Conservation (phyloP, 805 yeast genomes). For the Ogataea zsoltii region DNA sequence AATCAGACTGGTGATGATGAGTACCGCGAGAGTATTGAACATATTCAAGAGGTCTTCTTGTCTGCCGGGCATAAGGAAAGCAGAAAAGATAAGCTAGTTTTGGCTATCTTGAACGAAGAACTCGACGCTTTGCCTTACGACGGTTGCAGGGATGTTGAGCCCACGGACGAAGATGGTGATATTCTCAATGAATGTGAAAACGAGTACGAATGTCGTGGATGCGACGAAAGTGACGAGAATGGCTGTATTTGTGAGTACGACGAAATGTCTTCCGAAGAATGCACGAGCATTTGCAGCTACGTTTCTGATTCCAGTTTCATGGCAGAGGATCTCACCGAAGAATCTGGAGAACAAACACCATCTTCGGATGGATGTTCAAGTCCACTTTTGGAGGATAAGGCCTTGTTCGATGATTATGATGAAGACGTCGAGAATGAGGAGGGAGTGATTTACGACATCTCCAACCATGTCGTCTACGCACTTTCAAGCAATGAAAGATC, state of each 20-base stretch:
- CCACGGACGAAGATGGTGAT: neutral
- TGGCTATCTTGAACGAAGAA: slow-evolving; percentile 1
- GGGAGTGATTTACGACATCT: neutral
- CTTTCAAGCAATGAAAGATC: no score
- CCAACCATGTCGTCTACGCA: no score
- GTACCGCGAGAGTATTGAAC: neutral
- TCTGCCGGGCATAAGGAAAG: neutral
- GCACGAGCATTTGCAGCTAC: slow-evolving; percentile 1
- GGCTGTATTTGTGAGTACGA: neutral
- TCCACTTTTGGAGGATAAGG: neutral
- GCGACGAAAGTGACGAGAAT: no score
- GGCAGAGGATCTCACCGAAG: neutral
- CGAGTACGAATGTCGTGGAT: neutral
- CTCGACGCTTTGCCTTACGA: neutral
- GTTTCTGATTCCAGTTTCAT: slow-evolving; percentile 1
- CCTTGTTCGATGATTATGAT: no score
- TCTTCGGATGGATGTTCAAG: neutral
- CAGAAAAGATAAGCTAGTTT: neutral
- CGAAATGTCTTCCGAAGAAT: neutral
- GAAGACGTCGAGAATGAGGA: neutral
- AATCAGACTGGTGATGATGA: neutral
- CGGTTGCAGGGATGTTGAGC: neutral
- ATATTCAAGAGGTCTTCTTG: neutral
- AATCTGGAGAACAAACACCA: neutral
- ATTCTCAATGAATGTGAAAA: neutral